A percentile compares a stretch with the other conserved stretches of the same genome.
Conservation (phyloP, 352 stramenopile genomes). For the Phytophthora pluvialis region DNA sequence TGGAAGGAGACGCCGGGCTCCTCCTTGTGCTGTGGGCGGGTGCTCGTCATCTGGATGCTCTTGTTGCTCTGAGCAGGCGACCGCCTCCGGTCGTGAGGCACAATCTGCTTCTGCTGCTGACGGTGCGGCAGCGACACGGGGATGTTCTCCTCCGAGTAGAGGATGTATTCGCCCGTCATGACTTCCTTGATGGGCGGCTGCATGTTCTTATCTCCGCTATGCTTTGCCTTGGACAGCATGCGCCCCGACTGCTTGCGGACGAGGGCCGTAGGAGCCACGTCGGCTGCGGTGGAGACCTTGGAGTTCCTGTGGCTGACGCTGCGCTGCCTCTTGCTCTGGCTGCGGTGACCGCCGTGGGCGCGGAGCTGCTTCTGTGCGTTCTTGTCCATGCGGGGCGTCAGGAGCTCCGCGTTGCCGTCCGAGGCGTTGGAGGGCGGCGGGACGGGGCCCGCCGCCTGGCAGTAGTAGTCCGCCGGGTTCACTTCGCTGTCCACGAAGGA, state of each 20-base stretch:
- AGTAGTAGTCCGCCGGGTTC: slow-evolving; percentile 41
- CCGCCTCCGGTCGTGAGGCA: slow-evolving; percentile 24
- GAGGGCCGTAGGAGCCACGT: slow-evolving; percentile 35
- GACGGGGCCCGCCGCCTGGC: slow-evolving; percentile 2
- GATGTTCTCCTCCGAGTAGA: slow-evolving; percentile 42
- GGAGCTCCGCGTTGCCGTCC: slow-evolving; percentile 21
- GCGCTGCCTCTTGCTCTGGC: slow-evolving; percentile 19
- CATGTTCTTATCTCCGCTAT: slow-evolving; percentile 29
- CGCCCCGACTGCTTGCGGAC: slow-evolving; percentile 64
- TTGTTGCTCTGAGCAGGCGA: slow-evolving; percentile 31
- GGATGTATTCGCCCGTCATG: slow-evolving; percentile 40
- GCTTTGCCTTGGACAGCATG: slow-evolving; percentile 47
- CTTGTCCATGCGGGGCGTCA: slow-evolving; percentile 26
- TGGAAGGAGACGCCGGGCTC: slow-evolving; percentile 62
- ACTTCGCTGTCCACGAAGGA: slow-evolving; percentile 48
- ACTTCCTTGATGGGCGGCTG: slow-evolving; percentile 37
- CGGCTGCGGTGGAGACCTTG: slow-evolving; percentile 9
- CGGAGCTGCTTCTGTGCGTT: slow-evolving; percentile 16
- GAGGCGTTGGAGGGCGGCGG: slow-evolving; percentile 7
- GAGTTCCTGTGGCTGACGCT: slow-evolving; percentile 23
- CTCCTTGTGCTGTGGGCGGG: slow-evolving; percentile 30
- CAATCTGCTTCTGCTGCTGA: slow-evolving; percentile 33
- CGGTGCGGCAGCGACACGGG: slow-evolving; percentile 34
- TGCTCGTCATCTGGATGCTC: slow-evolving; percentile 17
- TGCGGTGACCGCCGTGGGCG: not conserved